These are phyloP conservation scores for Pseudomassariella vexata DNA, from an alignment of 2,329 filamentous ascomycete genomes.

Conservation along the genomic window DNA sequence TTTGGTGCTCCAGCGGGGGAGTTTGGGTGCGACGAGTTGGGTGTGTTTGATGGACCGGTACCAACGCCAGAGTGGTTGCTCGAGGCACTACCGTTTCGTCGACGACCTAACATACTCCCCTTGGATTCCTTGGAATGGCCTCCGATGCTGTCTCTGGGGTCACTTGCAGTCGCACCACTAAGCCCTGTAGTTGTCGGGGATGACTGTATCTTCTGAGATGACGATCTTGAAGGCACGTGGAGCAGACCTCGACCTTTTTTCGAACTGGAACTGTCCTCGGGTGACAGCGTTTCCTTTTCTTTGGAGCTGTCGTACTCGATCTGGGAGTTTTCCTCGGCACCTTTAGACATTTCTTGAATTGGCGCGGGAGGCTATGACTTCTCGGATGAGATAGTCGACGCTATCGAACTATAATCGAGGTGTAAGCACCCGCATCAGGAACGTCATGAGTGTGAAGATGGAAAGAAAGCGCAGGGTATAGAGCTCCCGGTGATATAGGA, in stretches of 20 bases:
- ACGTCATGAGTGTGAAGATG: too few species aligned
- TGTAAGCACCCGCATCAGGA: too few species aligned
- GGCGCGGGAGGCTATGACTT: not conserved
- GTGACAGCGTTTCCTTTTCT: constrained; percentile 17
- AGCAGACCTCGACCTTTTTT: constrained; percentile 41
- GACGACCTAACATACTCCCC: constrained; percentile 56
- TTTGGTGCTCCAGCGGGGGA: constrained; percentile 42
- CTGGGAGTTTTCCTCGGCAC: constrained; percentile 17
- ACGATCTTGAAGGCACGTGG: constrained; percentile 56
- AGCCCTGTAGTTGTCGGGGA: constrained; percentile 55
- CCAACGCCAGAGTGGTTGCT: constrained; percentile 56
- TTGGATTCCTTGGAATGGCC: constrained; percentile 61
- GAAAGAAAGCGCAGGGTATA: too few species aligned
- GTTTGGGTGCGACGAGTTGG: constrained; percentile 44
- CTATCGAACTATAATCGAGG: constrained; percentile 11
- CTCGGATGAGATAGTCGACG: constrained; percentile 4
- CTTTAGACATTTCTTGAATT: constrained; percentile 19
- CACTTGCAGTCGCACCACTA: constrained; percentile 53
- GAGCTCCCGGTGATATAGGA: too few species aligned
- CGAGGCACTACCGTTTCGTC: constrained; percentile 62
- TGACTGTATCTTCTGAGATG: constrained; percentile 54
- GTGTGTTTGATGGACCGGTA: constrained; percentile 44
- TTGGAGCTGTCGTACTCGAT: constrained; percentile 17
- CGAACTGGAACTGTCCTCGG: constrained; percentile 15
- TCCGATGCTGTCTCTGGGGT: constrained; percentile 56